Percentiles rank a stretch among this genome's conserved stretches.
Evolutionary conservation across 2,329 filamentous ascomycete species (phyloP).

Genomic region (Xylariaceae sp.): DNA sequence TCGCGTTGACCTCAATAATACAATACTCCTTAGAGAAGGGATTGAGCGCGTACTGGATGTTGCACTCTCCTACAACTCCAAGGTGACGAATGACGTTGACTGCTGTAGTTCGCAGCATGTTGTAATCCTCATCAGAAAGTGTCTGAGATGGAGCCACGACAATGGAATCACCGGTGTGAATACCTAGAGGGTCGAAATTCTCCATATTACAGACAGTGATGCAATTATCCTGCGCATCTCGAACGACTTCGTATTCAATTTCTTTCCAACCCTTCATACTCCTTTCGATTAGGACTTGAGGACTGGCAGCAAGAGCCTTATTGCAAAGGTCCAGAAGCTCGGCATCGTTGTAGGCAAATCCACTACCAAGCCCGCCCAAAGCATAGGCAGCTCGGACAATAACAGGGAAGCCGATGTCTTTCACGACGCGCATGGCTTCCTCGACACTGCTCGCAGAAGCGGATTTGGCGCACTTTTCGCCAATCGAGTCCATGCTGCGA

Average conservation of each 20-base stretch:
- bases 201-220: constrained; percentile 99
- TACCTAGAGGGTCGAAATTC: constrained; percentile 97
- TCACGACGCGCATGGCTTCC: constrained; percentile 84
- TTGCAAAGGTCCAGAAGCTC: constrained; percentile 86
- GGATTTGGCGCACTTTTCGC: constrained; percentile 96
- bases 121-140: constrained; percentile 95
- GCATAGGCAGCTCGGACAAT: constrained; percentile 97
- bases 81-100: constrained; percentile 97
- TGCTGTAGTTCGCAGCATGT: constrained; percentile 96
- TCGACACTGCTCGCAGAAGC: constrained; percentile 86
- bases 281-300: constrained; percentile 92
- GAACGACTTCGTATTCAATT: constrained; percentile 97
- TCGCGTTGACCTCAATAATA: constrained; percentile 98
- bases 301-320: constrained; percentile 91
- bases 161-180: constrained; percentile 97
- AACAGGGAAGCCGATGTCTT: constrained; percentile 91
- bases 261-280: constrained; percentile 99
- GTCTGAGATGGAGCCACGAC: constrained; percentile 97
- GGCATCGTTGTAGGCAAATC: constrained; percentile 84
- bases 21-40: constrained; percentile 95
- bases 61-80: constrained; percentile 96
- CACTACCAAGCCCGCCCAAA: constrained; percentile 89
- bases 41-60: constrained; percentile 97
- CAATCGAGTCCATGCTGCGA: constrained; percentile 96
- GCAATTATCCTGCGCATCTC: constrained; percentile 94